Conservation (phyloP, 2,329 filamentous ascomycete species). For the Botrytis byssoidea region DNA sequence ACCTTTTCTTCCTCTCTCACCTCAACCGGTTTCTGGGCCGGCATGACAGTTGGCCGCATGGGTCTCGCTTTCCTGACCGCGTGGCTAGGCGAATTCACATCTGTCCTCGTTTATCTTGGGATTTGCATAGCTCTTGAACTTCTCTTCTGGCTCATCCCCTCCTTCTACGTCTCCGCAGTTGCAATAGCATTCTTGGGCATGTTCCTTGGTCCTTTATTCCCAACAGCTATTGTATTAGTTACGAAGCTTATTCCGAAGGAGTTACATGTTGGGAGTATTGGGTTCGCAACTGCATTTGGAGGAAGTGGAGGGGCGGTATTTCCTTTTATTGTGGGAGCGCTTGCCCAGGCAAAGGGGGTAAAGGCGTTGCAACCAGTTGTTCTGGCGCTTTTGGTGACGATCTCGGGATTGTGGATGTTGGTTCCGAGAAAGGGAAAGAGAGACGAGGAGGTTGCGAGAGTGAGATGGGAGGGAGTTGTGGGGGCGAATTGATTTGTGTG, state of each 20-base stretch:
- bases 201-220: conserved; percentile 78
- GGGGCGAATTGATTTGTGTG: neutral
- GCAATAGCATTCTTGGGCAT: conserved; percentile 73
- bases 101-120: conserved; percentile 62
- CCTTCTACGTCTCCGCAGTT: conserved; percentile 70
- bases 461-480: conserved; percentile 16
- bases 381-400: conserved; percentile 49
- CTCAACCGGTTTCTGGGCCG: conserved; percentile 82
- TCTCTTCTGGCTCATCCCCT: conserved; percentile 78
- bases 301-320: conserved; percentile 62
- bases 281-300: conserved; percentile 77
- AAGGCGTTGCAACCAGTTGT: conserved; percentile 57
- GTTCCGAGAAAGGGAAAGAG: conserved; percentile 39
- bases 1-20: conserved; percentile 73
- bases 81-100: conserved; percentile 68
- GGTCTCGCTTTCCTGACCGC: conserved; percentile 76
- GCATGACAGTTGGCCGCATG: conserved; percentile 72
- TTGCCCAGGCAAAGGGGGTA: conserved; percentile 59
- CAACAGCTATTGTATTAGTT: conserved; percentile 68
- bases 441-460: conserved; percentile 26
- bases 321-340: conserved; percentile 65
- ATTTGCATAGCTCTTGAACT: conserved; percentile 64
- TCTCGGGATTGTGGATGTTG: conserved; percentile 48
- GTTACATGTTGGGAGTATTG: conserved; percentile 74
- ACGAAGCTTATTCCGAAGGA: conserved; percentile 72